Evolutionary conservation across 805 yeast species (phyloP).

Genomic region (Candida argentea): DNA sequence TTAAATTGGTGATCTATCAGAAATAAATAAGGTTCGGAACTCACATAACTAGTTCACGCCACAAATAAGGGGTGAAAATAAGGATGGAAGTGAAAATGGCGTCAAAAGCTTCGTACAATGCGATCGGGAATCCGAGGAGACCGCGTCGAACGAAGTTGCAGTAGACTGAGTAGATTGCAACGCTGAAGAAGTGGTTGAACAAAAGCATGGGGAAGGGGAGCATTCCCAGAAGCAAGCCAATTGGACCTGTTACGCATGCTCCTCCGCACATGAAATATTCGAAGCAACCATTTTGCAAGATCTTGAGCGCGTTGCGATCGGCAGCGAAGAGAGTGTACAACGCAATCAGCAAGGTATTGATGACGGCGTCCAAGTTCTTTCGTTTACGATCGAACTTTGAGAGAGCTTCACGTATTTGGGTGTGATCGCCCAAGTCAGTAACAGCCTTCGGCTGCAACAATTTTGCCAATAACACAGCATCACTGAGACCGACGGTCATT

Average conservation of each 20-base stretch:
- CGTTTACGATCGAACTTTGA: constrained; percentile 66
- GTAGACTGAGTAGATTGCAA: constrained; percentile 76
- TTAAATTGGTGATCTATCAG: too few relatives aligned
- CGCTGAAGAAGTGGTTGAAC: constrained; percentile 81
- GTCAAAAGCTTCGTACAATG: constrained; percentile 57
- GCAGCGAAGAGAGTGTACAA: constrained; percentile 88
- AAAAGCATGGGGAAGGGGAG: constrained; percentile 64
- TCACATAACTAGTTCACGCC: constrained; percentile 33
- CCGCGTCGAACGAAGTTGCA: constrained; percentile 63
- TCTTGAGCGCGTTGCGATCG: constrained; percentile 48
- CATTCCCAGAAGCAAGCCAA: constrained; percentile 75
- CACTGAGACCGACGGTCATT: constrained; percentile 94
- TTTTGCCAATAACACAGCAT: constrained; percentile 59
- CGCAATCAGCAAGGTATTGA: constrained; percentile 86
- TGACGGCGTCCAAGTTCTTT: constrained; percentile 69
- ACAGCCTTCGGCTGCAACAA: constrained; percentile 47
- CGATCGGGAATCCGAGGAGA: constrained; percentile 53
- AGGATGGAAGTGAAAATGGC: constrained; percentile 63
- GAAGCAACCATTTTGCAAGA: constrained; percentile 85
- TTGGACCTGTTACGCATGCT: constrained; percentile 64
- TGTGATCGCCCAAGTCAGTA: constrained; percentile 49
- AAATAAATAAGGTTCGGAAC: too few relatives aligned
- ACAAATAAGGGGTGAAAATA: constrained; percentile 73
- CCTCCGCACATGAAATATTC: constrained; percentile 81
- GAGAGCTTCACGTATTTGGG: constrained; percentile 44